Evolutionary conservation across 2,329 filamentous ascomycete genomes (phyloP), one percentile per base, ranked within the genome.

Genomic region (Sporothrix luriei): DNA sequence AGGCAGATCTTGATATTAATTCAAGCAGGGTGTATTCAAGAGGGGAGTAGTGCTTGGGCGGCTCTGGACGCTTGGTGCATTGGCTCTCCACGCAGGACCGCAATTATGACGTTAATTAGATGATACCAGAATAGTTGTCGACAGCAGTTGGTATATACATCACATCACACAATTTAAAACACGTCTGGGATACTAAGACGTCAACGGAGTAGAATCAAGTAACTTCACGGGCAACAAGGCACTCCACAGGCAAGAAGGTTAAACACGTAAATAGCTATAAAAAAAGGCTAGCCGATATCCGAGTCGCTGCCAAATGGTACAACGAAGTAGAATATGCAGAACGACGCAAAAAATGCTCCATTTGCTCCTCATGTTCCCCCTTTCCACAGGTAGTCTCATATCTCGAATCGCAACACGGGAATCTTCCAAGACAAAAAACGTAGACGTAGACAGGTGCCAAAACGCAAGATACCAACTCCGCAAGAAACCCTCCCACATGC

Each of bases 321-420:
- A 70, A 57, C 64, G 24, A 68, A 69, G 33, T 38, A 62, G 54
- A 68, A 70, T 66, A 68, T 59, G 52, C 61, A 69, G 29, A 71
- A 72, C 46, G 13, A 69, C 57, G 48, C 49, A 14, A 70, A 61
- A 69, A 66, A 66, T 68, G 69, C 69, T 71, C 69, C 72, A 54
- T 68, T 70, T 72, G 71, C 72, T 62, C 68, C 21, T 38, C 46
- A 21, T 26, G 38, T 57, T 68, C 29, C n/a, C 29, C 55, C 19
- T 33, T 62, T 59, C n/a, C 49, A 24, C 19, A 33, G 21, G 29
- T 68, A 52, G 55, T 69, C 46, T 54, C 64, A 57, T 61, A 59
- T 68, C 61, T 72, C 62, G 49, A 62, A 66, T 70, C 70, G 72
- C 70, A 69, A 73, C 70, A 73, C 68, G 71, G 69, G 69, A 72